Conservation (phyloP, 176 grass and related monocot species). For the Lolium multiflorum region DNA sequence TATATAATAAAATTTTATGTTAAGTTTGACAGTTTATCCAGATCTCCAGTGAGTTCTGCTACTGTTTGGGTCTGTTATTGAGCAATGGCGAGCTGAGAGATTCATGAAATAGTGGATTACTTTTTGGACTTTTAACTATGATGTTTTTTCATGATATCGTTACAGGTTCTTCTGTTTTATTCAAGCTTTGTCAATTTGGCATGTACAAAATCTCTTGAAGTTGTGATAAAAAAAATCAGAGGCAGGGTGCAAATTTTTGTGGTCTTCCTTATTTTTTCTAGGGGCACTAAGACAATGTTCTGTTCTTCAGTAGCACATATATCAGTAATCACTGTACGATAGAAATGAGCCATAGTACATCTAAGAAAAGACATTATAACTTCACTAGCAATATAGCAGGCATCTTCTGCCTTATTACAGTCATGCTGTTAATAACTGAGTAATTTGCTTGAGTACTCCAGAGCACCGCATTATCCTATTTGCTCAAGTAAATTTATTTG, state of each 20-base stretch:
- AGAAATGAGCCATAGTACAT: background rate
- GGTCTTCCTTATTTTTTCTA: slow-evolving; percentile 24
- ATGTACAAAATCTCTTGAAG: background rate
- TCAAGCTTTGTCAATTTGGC: background rate
- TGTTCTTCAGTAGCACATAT: background rate
- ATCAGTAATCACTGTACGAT: background rate
- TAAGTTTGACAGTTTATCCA: background rate
- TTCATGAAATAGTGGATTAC: background rate
- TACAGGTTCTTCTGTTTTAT: background rate
- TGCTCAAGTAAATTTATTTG: slow-evolving; percentile 4
- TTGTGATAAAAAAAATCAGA: background rate
- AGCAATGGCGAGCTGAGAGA: background rate
- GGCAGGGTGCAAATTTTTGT: background rate
- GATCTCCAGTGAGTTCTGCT: background rate
- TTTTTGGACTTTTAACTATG: background rate
- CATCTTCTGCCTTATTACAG: background rate
- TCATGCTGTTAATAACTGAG: background rate
- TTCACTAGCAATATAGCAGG: background rate
- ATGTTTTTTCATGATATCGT: background rate
- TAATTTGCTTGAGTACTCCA: slow-evolving; percentile 12
- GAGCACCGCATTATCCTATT: background rate
- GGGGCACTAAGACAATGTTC: background rate
- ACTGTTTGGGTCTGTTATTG: background rate
- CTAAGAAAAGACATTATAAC: background rate
- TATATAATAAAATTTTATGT: background rate